These are phyloP conservation scores for Mortierella claussenii DNA, from an alignment of 192 early-diverging fungal genomes.

Conservation along the genomic window DNA sequence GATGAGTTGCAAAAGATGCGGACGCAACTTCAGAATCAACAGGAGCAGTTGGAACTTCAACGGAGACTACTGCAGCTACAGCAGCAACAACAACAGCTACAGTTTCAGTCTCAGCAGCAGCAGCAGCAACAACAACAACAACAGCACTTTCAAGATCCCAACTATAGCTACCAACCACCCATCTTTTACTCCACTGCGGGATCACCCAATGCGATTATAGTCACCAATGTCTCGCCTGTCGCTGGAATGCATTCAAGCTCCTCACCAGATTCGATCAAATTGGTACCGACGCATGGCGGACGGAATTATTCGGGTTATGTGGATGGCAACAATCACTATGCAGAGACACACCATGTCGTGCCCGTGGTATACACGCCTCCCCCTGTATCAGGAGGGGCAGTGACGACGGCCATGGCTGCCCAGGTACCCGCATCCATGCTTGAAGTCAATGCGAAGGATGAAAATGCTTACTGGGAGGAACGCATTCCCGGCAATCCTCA, in stretches of 20 bases:
- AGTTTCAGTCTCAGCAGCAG: neutral
- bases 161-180: conserved; percentile 9
- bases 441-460: too few relatives aligned
- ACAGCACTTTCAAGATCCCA: conserved; percentile 9
- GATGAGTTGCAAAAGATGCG: conserved; percentile 13
- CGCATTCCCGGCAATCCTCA: conserved; percentile 25
- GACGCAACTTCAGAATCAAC: conserved; percentile 19
- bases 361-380: neutral
- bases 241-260: neutral
- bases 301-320: neutral
- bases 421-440: neutral
- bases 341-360: neutral
- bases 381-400: too few relatives aligned
- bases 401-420: neutral
- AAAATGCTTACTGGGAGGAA: conserved; percentile 18
- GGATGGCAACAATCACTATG: conserved; percentile 1
- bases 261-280: neutral
- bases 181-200: conserved; percentile 6
- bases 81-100: conserved; percentile 17
- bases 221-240: neutral
- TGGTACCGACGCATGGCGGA: neutral
- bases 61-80: conserved; percentile 14
- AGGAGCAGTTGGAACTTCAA: conserved; percentile 21
- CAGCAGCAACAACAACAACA: conserved; percentile 15
- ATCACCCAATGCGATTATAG: neutral